Evolutionary conservation across 2,329 filamentous ascomycete genomes (phyloP).

Genomic region (Aspergillus sp.): DNA sequence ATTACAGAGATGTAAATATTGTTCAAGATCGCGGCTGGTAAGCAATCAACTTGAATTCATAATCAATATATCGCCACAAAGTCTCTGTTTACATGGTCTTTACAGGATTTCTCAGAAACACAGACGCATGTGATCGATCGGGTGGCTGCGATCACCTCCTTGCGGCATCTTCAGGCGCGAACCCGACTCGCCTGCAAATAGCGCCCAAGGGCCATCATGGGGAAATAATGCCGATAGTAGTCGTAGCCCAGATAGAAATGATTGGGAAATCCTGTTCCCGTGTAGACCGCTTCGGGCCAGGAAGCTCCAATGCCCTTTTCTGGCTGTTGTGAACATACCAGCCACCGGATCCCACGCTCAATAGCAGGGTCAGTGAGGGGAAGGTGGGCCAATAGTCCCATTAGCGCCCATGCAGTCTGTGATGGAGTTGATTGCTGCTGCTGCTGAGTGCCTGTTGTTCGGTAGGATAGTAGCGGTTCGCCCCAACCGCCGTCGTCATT

Average conservation of each 20-base stretch:
- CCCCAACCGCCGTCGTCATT: slow-evolving; percentile 38
- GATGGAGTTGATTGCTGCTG: slow-evolving; percentile 29
- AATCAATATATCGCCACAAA: too few species aligned
- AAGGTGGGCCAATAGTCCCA: slow-evolving; percentile 27
- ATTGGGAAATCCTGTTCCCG: slow-evolving; percentile 27
- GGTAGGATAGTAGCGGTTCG: slow-evolving; percentile 28
- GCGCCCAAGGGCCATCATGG: slow-evolving; percentile 30
- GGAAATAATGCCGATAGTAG: slow-evolving; percentile 30
- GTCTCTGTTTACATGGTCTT: too few species aligned
- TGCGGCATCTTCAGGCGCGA: background rate
- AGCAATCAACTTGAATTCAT: too few species aligned
- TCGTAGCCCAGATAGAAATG: slow-evolving; percentile 26
- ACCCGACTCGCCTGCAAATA: slow-evolving; percentile 12
- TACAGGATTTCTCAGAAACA: too few species aligned
- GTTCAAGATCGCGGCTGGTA: too few species aligned
- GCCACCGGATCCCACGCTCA: slow-evolving; percentile 18
- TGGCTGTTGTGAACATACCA: slow-evolving; percentile 13
- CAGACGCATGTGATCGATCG: too few species aligned
- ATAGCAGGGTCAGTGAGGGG: slow-evolving; percentile 15
- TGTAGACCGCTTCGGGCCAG: slow-evolving; percentile 23
- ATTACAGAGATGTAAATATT: too few species aligned
- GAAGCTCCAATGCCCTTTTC: slow-evolving; percentile 5
- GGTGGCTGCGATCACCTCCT: too few species aligned
- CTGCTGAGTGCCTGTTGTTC: slow-evolving; percentile 12
- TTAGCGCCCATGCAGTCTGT: slow-evolving; percentile 38